phyloP scores from a whole-genome alignment of 208 protist genomes.

The Trypanosoma lewisi region DNA sequence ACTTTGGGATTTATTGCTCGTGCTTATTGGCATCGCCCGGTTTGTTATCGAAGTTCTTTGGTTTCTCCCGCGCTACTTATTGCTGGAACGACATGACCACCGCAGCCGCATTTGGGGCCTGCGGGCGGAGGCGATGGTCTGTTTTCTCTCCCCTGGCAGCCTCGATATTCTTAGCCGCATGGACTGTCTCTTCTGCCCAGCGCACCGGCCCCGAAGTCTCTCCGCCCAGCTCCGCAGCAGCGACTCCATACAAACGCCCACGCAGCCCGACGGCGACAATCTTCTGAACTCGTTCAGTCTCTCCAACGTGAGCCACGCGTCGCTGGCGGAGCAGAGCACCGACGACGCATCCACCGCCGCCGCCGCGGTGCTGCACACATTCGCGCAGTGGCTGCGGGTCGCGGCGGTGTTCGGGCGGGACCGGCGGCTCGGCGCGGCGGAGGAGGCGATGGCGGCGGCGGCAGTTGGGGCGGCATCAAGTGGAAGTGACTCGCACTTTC shows the following conservation, averaged over 20 bases:
- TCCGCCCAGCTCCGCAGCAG: neutral
- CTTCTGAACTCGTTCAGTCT: neutral
- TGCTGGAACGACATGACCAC: conserved; percentile 22
- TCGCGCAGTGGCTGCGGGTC: neutral
- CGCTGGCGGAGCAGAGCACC: neutral
- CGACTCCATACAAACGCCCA: neutral
- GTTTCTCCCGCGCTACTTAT: conserved; percentile 25
- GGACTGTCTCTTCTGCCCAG: conserved; percentile 1
- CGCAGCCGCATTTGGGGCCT: conserved; percentile 16
- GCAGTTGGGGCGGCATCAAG: too few relatives aligned
- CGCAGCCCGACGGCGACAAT: neutral
- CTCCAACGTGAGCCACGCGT: neutral
- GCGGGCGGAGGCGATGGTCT: conserved; percentile 22
- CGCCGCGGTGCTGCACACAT: neutral
- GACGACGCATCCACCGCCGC: neutral
- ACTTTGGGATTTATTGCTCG: neutral
- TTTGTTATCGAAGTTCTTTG: conserved; percentile 6
- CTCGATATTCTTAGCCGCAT: conserved; percentile 17
- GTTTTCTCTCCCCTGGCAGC: neutral
- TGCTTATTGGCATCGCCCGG: conserved; percentile 7
- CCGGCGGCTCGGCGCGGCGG: too few relatives aligned
- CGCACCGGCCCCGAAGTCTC: neutral
- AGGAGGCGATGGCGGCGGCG: too few relatives aligned
- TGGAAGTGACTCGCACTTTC: too few relatives aligned
- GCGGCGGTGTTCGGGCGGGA: too few relatives aligned